phyloP scores from a whole-genome alignment of 2,329 filamentous ascomycete species.

The Colletotrichum salicis region DNA sequence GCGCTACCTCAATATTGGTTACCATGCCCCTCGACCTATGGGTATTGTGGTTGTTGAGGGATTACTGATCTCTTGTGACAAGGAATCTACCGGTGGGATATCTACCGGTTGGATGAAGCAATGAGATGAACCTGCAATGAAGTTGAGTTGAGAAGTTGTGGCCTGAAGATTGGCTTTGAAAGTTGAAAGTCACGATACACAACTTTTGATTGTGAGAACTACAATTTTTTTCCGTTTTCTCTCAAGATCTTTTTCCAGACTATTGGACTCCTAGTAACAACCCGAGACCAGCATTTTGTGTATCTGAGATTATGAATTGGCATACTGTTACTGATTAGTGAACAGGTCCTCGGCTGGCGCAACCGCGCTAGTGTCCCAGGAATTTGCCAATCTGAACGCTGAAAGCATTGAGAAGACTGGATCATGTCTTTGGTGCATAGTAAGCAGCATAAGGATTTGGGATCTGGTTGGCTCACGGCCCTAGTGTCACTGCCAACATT shows the following conservation, averaged over 20 bases:
- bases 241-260: background rate
- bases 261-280: no score
- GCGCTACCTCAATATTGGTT: background rate
- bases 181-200: no score
- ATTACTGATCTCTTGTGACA: background rate
- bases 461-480: no score
- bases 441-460: no score
- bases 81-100: background rate
- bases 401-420: no score
- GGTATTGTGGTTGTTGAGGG: background rate
- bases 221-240: no score
- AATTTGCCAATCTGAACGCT: background rate
- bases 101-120: background rate
- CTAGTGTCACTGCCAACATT: no score
- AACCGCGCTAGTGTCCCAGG: background rate
- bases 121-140: background rate
- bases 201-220: no score
- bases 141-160: background rate
- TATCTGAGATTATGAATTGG: background rate
- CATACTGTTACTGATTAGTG: background rate
- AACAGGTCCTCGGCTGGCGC: background rate
- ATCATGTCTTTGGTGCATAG: no score
- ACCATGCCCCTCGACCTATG: background rate
- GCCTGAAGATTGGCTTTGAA: no score
- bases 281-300: background rate